Evolutionary conservation across 495 filamentous ascomycete species (phyloP).

Genomic region (Saxophila tyrrhenica): DNA sequence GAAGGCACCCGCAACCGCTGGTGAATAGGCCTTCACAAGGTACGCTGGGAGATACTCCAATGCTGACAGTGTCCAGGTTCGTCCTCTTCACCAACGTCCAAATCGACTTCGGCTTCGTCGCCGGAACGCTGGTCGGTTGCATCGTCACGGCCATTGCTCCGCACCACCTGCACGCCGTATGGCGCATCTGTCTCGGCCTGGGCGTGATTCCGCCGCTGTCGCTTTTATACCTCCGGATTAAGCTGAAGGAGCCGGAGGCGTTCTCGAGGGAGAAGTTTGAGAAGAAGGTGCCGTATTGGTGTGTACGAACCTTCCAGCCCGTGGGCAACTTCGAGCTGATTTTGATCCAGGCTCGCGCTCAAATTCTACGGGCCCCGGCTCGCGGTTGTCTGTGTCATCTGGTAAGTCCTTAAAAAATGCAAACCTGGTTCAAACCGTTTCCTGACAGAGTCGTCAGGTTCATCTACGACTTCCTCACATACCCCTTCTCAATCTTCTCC

Average conservation of each 20-base stretch:
- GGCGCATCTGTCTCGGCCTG: constrained; percentile 65
- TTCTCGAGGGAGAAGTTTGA: constrained; percentile 50
- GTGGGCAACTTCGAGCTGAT: too few relatives aligned
- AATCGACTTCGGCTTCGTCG: constrained; percentile 72
- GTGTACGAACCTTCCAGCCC: neutral
- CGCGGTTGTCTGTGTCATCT: constrained; percentile 62
- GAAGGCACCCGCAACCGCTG: constrained; percentile 69
- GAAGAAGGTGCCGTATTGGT: constrained; percentile 43
- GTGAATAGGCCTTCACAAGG: too few relatives aligned
- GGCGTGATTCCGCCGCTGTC: constrained; percentile 68
- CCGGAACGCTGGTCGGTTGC: constrained; percentile 62
- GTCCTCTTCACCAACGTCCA: constrained; percentile 86
- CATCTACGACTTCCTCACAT: constrained; percentile 76
- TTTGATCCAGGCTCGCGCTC: constrained; percentile 38
- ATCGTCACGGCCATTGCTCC: constrained; percentile 47
- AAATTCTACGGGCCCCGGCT: constrained; percentile 53
- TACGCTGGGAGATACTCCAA: too few relatives aligned
- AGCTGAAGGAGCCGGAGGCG: constrained; percentile 72
- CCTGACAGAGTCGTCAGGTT: too few relatives aligned
- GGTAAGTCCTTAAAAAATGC: too few relatives aligned
- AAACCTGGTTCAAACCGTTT: too few relatives aligned
- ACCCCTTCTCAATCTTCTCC: constrained; percentile 71
- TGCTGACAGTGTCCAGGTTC: too few relatives aligned
- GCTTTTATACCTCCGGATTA: constrained; percentile 62
- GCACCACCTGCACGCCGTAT: constrained; percentile 59